phyloP scores from a whole-genome alignment of 345 rosid genomes.

The Physaria fendleri region DNA sequence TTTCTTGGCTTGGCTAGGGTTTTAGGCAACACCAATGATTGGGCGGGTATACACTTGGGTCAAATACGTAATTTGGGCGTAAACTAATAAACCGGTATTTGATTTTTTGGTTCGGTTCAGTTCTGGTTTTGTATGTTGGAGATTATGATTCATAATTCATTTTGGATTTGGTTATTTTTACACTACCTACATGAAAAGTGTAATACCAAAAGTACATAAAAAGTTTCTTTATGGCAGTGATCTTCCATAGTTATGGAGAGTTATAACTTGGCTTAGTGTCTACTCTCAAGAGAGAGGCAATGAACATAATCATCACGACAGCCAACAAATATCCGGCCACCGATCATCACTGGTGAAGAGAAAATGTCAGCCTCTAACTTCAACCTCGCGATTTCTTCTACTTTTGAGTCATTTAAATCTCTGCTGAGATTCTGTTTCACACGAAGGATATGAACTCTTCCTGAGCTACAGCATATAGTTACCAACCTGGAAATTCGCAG shows the following conservation, averaged over 20 bases:
- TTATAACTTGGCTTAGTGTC: not conserved
- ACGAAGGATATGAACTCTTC: conserved; percentile 50
- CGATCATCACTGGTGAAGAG: conserved; percentile 91
- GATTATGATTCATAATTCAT: too few relatives aligned
- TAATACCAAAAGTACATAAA: too few relatives aligned
- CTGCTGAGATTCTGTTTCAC: conserved; percentile 25
- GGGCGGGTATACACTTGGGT: not conserved
- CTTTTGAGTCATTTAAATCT: conserved; percentile 30
- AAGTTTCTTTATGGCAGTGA: too few relatives aligned
- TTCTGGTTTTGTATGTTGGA: too few relatives aligned
- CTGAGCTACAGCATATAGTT: conserved; percentile 64
- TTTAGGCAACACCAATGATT: conserved; percentile 10
- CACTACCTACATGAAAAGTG: too few relatives aligned
- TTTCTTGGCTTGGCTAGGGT: conserved; percentile 17
- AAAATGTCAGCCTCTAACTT: conserved; percentile 65
- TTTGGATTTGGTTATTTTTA: too few relatives aligned
- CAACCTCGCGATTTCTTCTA: conserved; percentile 47
- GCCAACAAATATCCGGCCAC: conserved; percentile 84
- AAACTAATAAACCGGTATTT: not conserved
- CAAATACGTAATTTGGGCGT: not conserved
- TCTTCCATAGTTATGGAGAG: not conserved
- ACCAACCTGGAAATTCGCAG: conserved; percentile 53
- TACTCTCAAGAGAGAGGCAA: conserved; percentile 47
- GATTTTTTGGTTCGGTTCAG: too few relatives aligned
- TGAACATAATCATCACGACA: conserved; percentile 77